Percentiles rank a stretch among this genome's conserved stretches.
These are phyloP conservation scores for Pisolithus tinctorius DNA, from an alignment of 768 basidiomycete genomes.

Conservation along the genomic window DNA sequence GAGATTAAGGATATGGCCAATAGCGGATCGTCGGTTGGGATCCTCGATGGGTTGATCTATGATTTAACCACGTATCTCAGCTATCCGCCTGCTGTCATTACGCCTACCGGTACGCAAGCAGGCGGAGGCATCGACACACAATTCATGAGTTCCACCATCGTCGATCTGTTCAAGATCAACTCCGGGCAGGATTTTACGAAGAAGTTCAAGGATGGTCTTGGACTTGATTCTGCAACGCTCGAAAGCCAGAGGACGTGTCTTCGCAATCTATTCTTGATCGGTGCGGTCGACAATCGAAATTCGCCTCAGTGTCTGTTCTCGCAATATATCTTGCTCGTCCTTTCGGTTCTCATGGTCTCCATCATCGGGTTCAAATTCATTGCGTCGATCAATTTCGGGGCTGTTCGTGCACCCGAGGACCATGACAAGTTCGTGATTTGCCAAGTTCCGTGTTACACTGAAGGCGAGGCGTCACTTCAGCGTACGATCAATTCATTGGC, in stretches of 20 bases:
- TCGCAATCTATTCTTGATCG: too few relatives aligned
- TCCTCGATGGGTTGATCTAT: slow-evolving; percentile 84
- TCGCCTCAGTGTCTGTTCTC: too few relatives aligned
- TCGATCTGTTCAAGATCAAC: slow-evolving; percentile 69
- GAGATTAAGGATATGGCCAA: slow-evolving; percentile 68
- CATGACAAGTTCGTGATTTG: slow-evolving; percentile 98
- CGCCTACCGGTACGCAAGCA: slow-evolving; percentile 44
- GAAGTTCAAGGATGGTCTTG: slow-evolving; percentile 46
- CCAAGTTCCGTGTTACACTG: slow-evolving; percentile 98
- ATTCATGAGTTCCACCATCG: slow-evolving; percentile 68
- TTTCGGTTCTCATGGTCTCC: slow-evolving; percentile 88
- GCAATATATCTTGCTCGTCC: slow-evolving; percentile 74
- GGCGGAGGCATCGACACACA: slow-evolving; percentile 36
- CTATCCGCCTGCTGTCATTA: slow-evolving; percentile 50
- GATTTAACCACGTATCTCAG: slow-evolving; percentile 79
- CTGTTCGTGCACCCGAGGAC: slow-evolving; percentile 80
- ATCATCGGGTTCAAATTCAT: slow-evolving; percentile 97
- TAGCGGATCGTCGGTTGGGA: slow-evolving; percentile 58
- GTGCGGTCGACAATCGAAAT: too few relatives aligned
- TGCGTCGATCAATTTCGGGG: slow-evolving; percentile 79
- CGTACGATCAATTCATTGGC: slow-evolving; percentile 92
- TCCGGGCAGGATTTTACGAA: slow-evolving; percentile 82
- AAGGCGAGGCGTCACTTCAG: slow-evolving; percentile 81
- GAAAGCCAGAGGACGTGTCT: slow-evolving; percentile 79
- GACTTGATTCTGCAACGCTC: slow-evolving; percentile 54